Evolutionary conservation across 2,329 filamentous ascomycete species (phyloP).

Genomic region (Whalleya microplaca): DNA sequence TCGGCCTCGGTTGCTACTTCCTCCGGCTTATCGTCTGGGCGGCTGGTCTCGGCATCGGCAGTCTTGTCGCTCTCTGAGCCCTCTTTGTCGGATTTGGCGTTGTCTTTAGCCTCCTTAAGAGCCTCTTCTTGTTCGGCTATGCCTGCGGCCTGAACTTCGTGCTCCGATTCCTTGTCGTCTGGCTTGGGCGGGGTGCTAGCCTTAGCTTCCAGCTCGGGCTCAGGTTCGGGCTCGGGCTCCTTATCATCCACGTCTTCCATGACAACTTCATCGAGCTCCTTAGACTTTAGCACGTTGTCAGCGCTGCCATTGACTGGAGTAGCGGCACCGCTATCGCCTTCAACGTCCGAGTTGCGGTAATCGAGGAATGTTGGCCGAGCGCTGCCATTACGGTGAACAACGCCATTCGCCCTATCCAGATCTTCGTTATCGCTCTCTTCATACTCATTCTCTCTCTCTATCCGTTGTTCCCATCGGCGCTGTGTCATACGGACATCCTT

Average conservation of each 20-base stretch:
- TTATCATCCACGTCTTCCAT: conserved; percentile 37
- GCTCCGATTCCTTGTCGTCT: conserved; percentile 26
- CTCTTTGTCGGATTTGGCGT: conserved; percentile 41
- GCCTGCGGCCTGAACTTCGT: conserved; percentile 22
- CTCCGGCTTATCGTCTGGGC: conserved; percentile 17
- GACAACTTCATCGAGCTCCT: conserved; percentile 46
- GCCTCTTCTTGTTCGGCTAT: conserved; percentile 31
- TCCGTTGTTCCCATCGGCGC: conserved; percentile 78
- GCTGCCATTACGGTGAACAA: conserved; percentile 61
- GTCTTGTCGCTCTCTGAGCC: conserved; percentile 22
- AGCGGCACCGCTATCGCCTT: conserved; percentile 45
- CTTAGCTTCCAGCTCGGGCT: too few relatives aligned
- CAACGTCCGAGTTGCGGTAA: conserved; percentile 50
- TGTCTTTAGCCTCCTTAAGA: conserved; percentile 24
- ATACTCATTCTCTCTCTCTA: conserved; percentile 77
- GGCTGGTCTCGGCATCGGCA: conserved; percentile 7
- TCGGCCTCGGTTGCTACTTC: conserved; percentile 26
- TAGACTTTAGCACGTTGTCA: conserved; percentile 41
- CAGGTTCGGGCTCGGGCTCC: conserved; percentile 20
- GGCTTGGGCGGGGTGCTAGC: conserved; percentile 35
- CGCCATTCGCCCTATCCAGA: conserved; percentile 71
- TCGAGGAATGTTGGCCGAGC: conserved; percentile 56
- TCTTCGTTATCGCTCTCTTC: conserved; percentile 92
- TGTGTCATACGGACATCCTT: conserved; percentile 82
- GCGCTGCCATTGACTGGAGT: conserved; percentile 43